phyloP scores from a whole-genome alignment of 352 stramenopile genomes.

The Globisporangium paddicum region DNA sequence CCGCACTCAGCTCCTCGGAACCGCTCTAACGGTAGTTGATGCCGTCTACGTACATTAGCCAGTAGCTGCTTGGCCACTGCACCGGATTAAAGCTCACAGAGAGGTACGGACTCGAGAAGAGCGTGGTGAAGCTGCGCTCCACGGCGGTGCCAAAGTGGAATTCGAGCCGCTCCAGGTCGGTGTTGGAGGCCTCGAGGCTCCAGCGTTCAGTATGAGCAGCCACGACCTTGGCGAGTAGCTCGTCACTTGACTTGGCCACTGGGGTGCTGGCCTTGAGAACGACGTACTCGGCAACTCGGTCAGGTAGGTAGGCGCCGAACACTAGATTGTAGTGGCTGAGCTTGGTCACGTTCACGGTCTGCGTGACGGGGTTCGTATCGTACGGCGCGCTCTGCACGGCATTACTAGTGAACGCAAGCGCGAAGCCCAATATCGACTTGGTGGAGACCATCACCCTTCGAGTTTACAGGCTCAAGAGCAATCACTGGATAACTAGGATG shows the following conservation, averaged over 20 bases:
- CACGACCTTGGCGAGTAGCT: background rate
- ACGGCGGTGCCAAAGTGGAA: background rate
- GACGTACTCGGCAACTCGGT: background rate
- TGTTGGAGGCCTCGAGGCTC: background rate
- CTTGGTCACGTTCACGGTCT: background rate
- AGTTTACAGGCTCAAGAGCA: too few species aligned
- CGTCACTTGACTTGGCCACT: background rate
- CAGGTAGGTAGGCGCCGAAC: background rate
- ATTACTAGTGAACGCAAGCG: background rate
- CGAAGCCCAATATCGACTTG: background rate
- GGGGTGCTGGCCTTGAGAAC: background rate
- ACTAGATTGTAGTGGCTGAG: conserved; percentile 3
- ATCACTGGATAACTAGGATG: too few species aligned
- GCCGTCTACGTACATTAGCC: conserved; percentile 10
- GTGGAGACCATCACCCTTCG: background rate
- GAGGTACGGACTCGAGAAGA: conserved; percentile 18
- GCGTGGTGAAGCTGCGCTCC: background rate
- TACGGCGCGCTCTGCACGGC: background rate
- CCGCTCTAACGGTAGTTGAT: conserved; percentile 16
- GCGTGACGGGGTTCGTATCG: background rate
- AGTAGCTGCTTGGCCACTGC: conserved; percentile 24
- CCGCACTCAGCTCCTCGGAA: conserved; percentile 20
- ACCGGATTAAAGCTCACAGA: conserved; percentile 20
- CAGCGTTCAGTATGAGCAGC: background rate
- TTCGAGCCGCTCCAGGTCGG: conserved; percentile 1